phyloP scores from a whole-genome alignment of 208 protist genomes.

The Trypanosomatidae sp. region DNA sequence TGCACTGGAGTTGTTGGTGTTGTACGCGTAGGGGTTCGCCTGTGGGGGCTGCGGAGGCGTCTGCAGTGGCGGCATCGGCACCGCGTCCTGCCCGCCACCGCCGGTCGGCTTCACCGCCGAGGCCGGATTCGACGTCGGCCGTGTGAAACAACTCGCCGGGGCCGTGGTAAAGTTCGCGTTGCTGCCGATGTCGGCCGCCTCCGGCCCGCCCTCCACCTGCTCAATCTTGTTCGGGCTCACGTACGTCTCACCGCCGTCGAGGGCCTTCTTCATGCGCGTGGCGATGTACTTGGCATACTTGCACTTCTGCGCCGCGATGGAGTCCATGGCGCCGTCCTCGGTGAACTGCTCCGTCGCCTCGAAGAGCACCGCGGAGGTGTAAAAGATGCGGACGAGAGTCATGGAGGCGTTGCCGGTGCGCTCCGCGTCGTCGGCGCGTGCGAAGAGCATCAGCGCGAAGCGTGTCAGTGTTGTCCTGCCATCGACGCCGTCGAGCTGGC shows the following conservation, averaged over 20 bases:
- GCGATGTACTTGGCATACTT: constrained; percentile 85
- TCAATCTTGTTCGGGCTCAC: constrained; percentile 48
- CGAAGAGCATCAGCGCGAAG: constrained; percentile 69
- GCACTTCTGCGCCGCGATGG: constrained; percentile 62
- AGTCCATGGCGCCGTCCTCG: constrained; percentile 56
- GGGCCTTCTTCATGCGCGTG: constrained; percentile 66
- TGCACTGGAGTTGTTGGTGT: background rate
- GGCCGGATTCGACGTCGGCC: background rate
- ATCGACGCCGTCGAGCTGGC: constrained; percentile 32
- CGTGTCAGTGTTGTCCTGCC: constrained; percentile 70
- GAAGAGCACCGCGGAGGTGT: constrained; percentile 64
- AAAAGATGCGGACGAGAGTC: constrained; percentile 65
- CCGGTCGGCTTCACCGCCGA: background rate
- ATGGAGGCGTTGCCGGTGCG: constrained; percentile 45
- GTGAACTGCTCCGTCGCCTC: constrained; percentile 85
- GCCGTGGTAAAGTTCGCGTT: background rate
- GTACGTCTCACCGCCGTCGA: constrained; percentile 53
- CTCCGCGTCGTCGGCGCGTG: constrained; percentile 76
- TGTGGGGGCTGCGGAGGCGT: too few species aligned
- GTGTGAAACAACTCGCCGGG: constrained; percentile 20
- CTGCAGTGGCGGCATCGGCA: too few species aligned
- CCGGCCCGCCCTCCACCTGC: constrained; percentile 16
- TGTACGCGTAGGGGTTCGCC: too few species aligned
- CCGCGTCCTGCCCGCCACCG: background rate
- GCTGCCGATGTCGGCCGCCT: background rate